These are phyloP conservation scores for Lobosporangium transversale DNA, from an alignment of 192 early-diverging fungal species.

Conservation along the genomic window DNA sequence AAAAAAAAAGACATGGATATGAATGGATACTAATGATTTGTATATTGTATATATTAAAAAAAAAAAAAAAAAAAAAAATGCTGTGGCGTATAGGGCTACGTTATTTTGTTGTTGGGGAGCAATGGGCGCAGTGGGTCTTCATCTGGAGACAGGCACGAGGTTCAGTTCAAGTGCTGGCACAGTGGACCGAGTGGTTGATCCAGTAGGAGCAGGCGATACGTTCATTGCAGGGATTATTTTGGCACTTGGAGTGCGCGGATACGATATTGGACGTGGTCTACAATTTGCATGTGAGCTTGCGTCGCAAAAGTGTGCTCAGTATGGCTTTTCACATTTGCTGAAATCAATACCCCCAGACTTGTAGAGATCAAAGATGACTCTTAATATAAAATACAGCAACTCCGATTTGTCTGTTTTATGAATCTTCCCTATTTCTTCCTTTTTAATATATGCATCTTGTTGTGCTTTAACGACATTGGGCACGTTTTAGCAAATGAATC, in stretches of 20 bases:
- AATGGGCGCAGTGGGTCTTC: constrained; percentile 60
- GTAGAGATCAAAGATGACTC: no score
- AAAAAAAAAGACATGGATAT: no score
- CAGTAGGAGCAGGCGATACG: constrained; percentile 66
- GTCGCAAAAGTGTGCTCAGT: constrained; percentile 58
- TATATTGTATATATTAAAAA: not conserved
- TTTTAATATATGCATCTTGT: no score
- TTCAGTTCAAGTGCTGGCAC: constrained; percentile 41
- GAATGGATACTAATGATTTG: no score
- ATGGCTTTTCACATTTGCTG: constrained; percentile 55
- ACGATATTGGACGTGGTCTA: constrained; percentile 49
- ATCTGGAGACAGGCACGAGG: constrained; percentile 45
- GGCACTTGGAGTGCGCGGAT: constrained; percentile 35
- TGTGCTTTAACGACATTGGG: no score
- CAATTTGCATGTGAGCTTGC: constrained; percentile 60
- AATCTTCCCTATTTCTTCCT: no score
- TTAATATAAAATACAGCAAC: no score
- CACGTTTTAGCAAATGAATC: no score
- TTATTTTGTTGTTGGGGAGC: constrained; percentile 73
- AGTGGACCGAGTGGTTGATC: constrained; percentile 52
- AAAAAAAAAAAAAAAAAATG: not conserved
- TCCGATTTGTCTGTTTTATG: no score
- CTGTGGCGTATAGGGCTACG: constrained; percentile 55
- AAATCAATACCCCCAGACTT: constrained; percentile 14
- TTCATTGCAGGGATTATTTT: constrained; percentile 66